These are phyloP conservation scores for Achlya hypogyna DNA, from an alignment of 352 stramenopile genomes.

Conservation along the genomic window DNA sequence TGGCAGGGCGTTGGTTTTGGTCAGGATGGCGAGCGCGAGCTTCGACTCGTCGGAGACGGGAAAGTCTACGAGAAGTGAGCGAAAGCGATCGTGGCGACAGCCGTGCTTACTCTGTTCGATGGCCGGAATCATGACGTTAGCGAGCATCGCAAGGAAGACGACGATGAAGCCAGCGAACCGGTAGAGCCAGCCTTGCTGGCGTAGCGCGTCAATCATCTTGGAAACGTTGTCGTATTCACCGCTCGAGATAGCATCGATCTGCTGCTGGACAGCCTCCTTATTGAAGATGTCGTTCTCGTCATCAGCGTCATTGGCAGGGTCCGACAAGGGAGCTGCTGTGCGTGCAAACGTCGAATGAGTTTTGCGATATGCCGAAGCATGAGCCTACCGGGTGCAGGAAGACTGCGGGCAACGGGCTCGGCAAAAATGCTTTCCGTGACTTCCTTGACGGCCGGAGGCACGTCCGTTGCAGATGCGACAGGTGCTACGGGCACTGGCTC, in stretches of 20 bases:
- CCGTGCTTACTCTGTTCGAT: slow-evolving; percentile 23
- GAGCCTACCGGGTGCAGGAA: not conserved
- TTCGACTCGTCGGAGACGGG: slow-evolving; percentile 19
- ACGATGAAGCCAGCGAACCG: slow-evolving; percentile 2
- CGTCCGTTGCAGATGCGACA: not conserved
- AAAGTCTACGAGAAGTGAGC: not conserved
- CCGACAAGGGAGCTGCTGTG: not conserved
- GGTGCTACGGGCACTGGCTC: not conserved
- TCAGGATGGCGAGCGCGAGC: slow-evolving; percentile 40
- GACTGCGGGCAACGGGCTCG: not conserved
- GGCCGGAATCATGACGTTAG: not conserved
- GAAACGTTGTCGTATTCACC: slow-evolving; percentile 1
- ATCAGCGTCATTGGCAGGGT: not conserved
- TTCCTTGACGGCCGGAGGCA: not conserved
- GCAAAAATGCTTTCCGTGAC: not conserved
- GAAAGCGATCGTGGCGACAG: slow-evolving; percentile 1
- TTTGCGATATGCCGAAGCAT: not conserved
- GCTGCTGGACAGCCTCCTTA: not conserved
- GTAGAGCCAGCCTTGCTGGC: slow-evolving; percentile 1
- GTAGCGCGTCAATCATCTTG: slow-evolving; percentile 3
- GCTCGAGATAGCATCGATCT: not conserved
- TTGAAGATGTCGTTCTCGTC: slow-evolving; percentile 5
- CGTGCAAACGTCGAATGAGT: too few relatives aligned
- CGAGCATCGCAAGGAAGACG: slow-evolving; percentile 16
- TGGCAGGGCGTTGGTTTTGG: slow-evolving; percentile 47